phyloP scores from a whole-genome alignment of 164 flowering plant species.

The Liriodendron chinense region DNA sequence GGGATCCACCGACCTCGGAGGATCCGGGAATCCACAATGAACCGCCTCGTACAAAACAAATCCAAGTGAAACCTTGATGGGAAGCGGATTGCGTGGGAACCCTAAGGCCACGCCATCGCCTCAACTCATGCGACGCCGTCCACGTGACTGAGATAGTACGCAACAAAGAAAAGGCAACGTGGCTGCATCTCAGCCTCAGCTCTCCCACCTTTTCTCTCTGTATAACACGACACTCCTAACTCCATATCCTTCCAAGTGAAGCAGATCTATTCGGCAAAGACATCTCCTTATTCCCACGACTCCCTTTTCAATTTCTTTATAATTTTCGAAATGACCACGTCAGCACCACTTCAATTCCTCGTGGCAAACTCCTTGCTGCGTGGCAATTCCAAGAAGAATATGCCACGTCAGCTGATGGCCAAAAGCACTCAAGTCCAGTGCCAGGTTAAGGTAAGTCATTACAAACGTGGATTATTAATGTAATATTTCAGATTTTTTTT shows the following conservation, averaged over 20 bases:
- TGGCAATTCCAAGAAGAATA: not conserved
- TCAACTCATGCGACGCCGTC: not conserved
- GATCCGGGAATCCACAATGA: too few relatives aligned
- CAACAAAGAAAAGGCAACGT: not conserved
- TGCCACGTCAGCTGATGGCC: not conserved
- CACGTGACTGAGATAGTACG: not conserved
- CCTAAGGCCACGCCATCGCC: slow-evolving; percentile 3
- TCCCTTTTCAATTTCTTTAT: too few relatives aligned
- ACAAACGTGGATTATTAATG: not conserved
- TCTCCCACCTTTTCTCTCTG: not conserved
- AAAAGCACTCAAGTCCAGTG: not conserved
- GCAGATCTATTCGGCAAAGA: too few relatives aligned
- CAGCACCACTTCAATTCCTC: slow-evolving; percentile 2
- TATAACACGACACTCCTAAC: not conserved
- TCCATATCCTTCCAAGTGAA: too few relatives aligned
- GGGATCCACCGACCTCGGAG: too few relatives aligned
- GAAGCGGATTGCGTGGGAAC: not conserved
- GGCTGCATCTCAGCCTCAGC: not conserved
- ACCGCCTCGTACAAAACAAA: too few relatives aligned
- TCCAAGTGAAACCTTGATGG: not conserved
- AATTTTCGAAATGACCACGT: slow-evolving; percentile 3
- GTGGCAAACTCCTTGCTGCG: not conserved
- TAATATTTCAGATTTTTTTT: not conserved
- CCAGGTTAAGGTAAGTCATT: not conserved
- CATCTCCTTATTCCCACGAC: not conserved